phyloP scores from a whole-genome alignment of 768 basidiomycete genomes.

The Termitomyces sp. region DNA sequence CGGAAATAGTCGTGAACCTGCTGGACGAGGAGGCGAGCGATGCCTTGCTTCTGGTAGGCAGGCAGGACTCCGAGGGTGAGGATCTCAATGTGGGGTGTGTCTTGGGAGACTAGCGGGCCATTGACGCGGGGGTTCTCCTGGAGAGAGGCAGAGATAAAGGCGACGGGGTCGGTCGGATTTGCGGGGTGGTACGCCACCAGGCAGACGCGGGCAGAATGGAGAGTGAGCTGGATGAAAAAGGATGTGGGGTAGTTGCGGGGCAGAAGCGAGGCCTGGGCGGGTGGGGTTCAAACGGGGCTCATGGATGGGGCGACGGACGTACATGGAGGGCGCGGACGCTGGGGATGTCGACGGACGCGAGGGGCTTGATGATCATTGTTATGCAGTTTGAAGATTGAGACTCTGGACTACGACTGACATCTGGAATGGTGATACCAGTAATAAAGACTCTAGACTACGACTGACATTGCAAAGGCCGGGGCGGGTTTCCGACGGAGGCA shows the following conservation, averaged over 20 bases:
- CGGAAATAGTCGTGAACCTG: conserved; percentile 24
- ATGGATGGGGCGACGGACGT: neutral
- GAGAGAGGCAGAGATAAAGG: conserved; percentile 37
- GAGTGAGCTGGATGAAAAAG: conserved; percentile 41
- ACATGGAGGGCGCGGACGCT: conserved; percentile 37
- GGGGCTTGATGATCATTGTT: conserved; percentile 20
- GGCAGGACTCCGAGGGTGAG: conserved; percentile 49
- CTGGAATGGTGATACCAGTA: too few relatives aligned
- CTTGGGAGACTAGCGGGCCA: neutral
- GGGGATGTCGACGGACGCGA: conserved; percentile 29
- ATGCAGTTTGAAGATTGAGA: too few relatives aligned
- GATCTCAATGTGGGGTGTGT: conserved; percentile 35
- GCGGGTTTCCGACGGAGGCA: conserved; percentile 11
- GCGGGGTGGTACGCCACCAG: conserved; percentile 30
- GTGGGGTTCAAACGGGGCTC: neutral
- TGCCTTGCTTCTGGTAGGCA: conserved; percentile 32
- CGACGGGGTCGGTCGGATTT: conserved; percentile 26
- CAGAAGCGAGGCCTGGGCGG: conserved; percentile 25
- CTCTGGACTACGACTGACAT: too few relatives aligned
- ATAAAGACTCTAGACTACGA: too few relatives aligned
- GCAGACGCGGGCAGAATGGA: conserved; percentile 33
- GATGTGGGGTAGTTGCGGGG: conserved; percentile 35
- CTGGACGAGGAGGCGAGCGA: conserved; percentile 37
- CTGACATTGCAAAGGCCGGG: too few relatives aligned
- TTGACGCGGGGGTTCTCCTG: conserved; percentile 19